phyloP scores from a whole-genome alignment of 805 yeast species.

The Metschnikowia henanensis region DNA sequence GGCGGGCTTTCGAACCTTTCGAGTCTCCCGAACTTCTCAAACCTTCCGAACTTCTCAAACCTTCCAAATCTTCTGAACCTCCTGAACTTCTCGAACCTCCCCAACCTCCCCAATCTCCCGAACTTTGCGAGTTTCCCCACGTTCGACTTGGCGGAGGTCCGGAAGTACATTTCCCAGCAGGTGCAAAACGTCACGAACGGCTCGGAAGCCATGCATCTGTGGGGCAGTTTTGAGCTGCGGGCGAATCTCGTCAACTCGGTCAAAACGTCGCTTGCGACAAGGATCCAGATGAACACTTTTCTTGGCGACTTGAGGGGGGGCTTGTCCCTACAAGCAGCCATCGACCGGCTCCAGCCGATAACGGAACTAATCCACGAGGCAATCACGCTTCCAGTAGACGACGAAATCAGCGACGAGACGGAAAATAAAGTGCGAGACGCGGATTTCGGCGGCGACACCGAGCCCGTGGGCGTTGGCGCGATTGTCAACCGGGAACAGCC shows the following conservation, averaged over 20 bases:
- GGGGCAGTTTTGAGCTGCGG: slow-evolving; percentile 19
- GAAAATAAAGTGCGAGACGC: not conserved
- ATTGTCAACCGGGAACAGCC: slow-evolving; percentile 51
- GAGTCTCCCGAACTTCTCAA: slow-evolving; percentile 22
- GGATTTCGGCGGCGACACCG: slow-evolving; percentile 29
- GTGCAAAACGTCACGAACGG: slow-evolving; percentile 15
- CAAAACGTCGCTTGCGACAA: slow-evolving; percentile 39
- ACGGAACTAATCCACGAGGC: slow-evolving; percentile 47
- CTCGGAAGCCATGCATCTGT: slow-evolving; percentile 5
- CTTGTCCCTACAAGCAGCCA: slow-evolving; percentile 48
- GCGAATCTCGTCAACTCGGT: slow-evolving; percentile 29
- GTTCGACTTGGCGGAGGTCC: slow-evolving; percentile 31
- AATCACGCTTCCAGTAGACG: slow-evolving; percentile 52
- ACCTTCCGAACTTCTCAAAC: slow-evolving; percentile 23
- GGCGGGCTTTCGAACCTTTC: slow-evolving; percentile 18
- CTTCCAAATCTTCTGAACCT: slow-evolving; percentile 24
- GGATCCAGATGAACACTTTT: slow-evolving; percentile 43
- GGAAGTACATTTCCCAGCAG: slow-evolving; percentile 30
- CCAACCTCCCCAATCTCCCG: slow-evolving; percentile 25
- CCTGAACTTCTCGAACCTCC: slow-evolving; percentile 6
- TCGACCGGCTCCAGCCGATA: slow-evolving; percentile 50
- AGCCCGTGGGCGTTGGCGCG: slow-evolving; percentile 54
- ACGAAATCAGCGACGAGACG: slow-evolving; percentile 22
- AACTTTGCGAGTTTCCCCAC: not conserved
- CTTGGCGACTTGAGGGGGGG: slow-evolving; percentile 45